These are phyloP conservation scores for Filobasidium uniguttulatum DNA, from an alignment of 1,284 basidiomycete genomes.

Conservation along the genomic window DNA sequence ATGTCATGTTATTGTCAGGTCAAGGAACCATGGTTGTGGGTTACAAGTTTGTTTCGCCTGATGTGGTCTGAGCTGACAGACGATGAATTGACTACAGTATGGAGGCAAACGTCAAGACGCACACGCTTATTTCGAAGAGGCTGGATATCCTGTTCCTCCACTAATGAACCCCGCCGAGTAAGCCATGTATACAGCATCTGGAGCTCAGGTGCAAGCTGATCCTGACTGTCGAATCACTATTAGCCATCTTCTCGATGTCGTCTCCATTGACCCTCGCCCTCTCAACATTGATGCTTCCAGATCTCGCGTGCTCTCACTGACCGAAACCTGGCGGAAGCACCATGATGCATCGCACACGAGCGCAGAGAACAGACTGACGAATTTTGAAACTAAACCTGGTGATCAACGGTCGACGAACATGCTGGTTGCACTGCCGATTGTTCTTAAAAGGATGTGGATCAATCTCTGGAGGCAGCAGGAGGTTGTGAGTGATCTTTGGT, in stretches of 20 bases:
- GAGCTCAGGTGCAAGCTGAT: background rate
- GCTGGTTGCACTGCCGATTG: constrained; percentile 33
- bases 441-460: constrained; percentile 33
- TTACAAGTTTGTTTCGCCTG: background rate
- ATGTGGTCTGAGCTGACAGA: background rate
- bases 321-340: background rate
- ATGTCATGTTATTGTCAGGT: constrained; percentile 40
- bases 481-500: constrained; percentile 19
- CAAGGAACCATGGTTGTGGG: constrained; percentile 39
- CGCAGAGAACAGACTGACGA: background rate
- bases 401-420: constrained; percentile 24
- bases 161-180: constrained; percentile 5
- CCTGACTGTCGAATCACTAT: constrained; percentile 33
- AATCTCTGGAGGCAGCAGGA: constrained; percentile 34
- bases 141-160: constrained; percentile 32
- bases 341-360: background rate
- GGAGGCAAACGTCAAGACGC: constrained; percentile 26
- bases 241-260: constrained; percentile 37
- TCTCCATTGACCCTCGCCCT: constrained; percentile 32
- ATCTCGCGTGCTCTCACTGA: background rate
- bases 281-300: constrained; percentile 6
- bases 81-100: constrained; percentile 10
- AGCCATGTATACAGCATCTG: constrained; percentile 6
- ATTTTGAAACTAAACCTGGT: constrained; percentile 2
- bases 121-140: constrained; percentile 26